Percentiles rank a stretch among this genome's conserved stretches.
Conservation (phyloP, 2,329 filamentous ascomycete species). For the Hypoxylon sp. region DNA sequence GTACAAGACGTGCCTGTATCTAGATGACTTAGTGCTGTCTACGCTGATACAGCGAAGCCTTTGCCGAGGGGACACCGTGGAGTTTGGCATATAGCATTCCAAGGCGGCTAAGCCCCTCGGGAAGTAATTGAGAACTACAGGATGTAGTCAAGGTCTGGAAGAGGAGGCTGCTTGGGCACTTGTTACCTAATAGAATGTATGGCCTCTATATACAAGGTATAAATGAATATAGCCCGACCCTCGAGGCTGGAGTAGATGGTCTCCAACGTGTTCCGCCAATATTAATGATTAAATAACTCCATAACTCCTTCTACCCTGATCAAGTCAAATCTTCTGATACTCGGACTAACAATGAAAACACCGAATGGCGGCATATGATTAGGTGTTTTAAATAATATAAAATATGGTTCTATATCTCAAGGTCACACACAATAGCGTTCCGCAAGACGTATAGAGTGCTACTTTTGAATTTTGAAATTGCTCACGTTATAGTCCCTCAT, state of each 20-base stretch:
- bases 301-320: conserved; percentile 9
- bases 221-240: conserved; percentile 13
- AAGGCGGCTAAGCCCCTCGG: conserved; percentile 1
- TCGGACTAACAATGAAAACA: no score
- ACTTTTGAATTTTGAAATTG: background rate
- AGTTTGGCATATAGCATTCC: background rate
- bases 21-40: conserved; percentile 5
- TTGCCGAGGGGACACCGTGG: background rate
- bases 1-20: conserved; percentile 20
- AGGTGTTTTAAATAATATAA: background rate
- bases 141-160: conserved; percentile 5
- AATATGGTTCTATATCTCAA: background rate
- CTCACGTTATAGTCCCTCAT: background rate
- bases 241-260: background rate
- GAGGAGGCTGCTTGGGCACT: conserved; percentile 25
- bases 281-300: conserved; percentile 8
- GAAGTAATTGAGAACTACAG: conserved; percentile 1
- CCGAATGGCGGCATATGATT: no score
- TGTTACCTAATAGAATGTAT: conserved; percentile 34
- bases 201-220: conserved; percentile 30
- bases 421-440: background rate
- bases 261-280: conserved; percentile 3
- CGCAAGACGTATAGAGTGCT: background rate
- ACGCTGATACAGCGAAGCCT: background rate
- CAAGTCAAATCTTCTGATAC: no score